Base-by-base conservation (phyloP, 116 monocot species). In the Cymodocea nodosa region DNA sequence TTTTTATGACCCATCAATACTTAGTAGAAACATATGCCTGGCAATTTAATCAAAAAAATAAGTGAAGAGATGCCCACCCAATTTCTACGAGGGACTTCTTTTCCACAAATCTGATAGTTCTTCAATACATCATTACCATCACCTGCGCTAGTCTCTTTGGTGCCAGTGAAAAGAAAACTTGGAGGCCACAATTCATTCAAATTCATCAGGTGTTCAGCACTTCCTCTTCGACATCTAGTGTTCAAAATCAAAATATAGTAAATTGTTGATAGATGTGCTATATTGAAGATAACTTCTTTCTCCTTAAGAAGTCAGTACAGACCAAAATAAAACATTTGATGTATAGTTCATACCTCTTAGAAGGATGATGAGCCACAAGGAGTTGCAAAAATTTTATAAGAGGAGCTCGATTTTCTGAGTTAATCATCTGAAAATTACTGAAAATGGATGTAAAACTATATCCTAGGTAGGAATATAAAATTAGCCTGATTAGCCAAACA, bases 351-450 rank as follows among this genome's bases (percentile, higher is more conserved):
- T 0, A 93, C 97, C 85, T 91, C 73, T 77, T 88, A 24, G 98
- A 98, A 73, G 98, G 98, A 86, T 98, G 98, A 80, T 89, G 98
- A 64, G 82, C 75, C 40, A 75, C 84, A 71, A 92, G 82, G 71
- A 98, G 82, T 75, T 98, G 98, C 53, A 98, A 77, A 63, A 98
- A 98, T 68, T 80, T 92, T 69, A 98, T 84, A 67, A 98, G 71
- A 44, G 89, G 67, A 3, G 78, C 79, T 65, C 75, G 83, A 63
- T 85, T 89, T 40, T 77, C 78, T 66, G 75, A 51, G 51, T 79
- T 92, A 37, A 98, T 88, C 88, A 86, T 91, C 97, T 98, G 52
- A 65, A 52, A 67, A 35, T 10, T 67, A 30, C 12, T 10, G 1
- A 18, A 36, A 37, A 16, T 4, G 19, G 19, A 39, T 19, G 37